Conservation (phyloP, 805 yeast species). For the Cyberlindnera xishuangbannaensis region DNA sequence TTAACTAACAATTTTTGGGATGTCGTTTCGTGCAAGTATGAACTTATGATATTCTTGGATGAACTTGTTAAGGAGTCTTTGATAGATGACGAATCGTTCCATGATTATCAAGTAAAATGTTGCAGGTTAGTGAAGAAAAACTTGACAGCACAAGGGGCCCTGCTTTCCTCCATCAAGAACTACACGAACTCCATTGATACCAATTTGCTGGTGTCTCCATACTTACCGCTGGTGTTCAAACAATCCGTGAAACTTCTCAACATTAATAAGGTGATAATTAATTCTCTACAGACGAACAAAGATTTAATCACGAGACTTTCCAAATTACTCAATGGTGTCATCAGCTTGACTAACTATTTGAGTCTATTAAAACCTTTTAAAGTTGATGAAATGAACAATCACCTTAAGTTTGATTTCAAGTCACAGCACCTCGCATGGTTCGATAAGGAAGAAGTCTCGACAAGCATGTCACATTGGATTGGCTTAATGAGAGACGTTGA, state of each 20-base stretch:
- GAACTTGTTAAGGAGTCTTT: slow-evolving; percentile 26
- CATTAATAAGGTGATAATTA: slow-evolving; percentile 24
- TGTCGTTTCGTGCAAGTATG: slow-evolving; percentile 31
- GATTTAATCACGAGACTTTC: slow-evolving; percentile 20
- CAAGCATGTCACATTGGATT: slow-evolving; percentile 14
- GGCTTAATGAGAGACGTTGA: slow-evolving; percentile 21
- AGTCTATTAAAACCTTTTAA: slow-evolving; percentile 27
- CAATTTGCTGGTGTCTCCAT: slow-evolving; percentile 20
- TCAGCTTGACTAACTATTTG: slow-evolving; percentile 22
- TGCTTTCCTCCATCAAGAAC: slow-evolving; percentile 14
- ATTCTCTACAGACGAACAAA: slow-evolving; percentile 24
- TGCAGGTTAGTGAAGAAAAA: slow-evolving; percentile 32
- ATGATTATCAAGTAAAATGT: slow-evolving; percentile 36
- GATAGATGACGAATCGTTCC: slow-evolving; percentile 26
- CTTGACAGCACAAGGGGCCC: slow-evolving; percentile 11
- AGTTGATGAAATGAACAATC: slow-evolving; percentile 20
- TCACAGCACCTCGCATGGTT: slow-evolving; percentile 18
- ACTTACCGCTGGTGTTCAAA: slow-evolving; percentile 25
- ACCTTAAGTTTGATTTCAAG: slow-evolving; percentile 17
- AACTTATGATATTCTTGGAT: slow-evolving; percentile 30
- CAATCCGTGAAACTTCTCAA: slow-evolving; percentile 24
- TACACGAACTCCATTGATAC: slow-evolving; percentile 22
- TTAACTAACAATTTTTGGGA: slow-evolving; percentile 23
- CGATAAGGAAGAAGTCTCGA: slow-evolving; percentile 16
- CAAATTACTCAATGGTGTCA: slow-evolving; percentile 23